phyloP scores from a whole-genome alignment of 73 alveolate genomes.

The Paraurostyla sp. region DNA sequence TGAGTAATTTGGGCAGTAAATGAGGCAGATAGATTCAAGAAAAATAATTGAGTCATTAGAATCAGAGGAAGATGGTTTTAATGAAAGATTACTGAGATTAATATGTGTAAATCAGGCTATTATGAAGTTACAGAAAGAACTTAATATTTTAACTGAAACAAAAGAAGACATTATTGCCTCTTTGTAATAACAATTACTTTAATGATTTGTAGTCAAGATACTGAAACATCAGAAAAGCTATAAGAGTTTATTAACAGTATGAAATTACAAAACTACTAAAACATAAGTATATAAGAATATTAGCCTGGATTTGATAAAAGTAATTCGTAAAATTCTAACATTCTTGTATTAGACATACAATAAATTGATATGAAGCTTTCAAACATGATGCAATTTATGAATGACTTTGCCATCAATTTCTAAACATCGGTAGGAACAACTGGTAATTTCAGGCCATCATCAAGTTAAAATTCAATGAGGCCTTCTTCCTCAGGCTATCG shows the following conservation, averaged over 20 bases:
- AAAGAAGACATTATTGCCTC: not conserved
- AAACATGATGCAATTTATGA: conserved; percentile 51
- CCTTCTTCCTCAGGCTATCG: conserved; percentile 39
- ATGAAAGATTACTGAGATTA: conserved; percentile 21
- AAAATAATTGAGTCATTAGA: conserved; percentile 14
- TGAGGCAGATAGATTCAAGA: conserved; percentile 17
- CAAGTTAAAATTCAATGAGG: not conserved
- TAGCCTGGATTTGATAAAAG: conserved; percentile 1
- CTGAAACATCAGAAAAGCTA: not conserved
- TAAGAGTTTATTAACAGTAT: not conserved
- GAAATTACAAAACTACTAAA: too few relatives aligned
- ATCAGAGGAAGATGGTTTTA: conserved; percentile 16
- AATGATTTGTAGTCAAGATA: not conserved
- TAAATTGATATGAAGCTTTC: conserved; percentile 21
- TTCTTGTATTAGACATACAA: not conserved
- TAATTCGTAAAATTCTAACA: too few relatives aligned
- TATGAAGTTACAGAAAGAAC: conserved; percentile 19
- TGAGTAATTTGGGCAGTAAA: not conserved
- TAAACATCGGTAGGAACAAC: not conserved
- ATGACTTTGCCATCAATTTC: conserved; percentile 49
- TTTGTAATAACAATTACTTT: not conserved
- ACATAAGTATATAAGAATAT: too few relatives aligned
- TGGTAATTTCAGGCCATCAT: not conserved
- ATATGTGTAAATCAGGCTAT: conserved; percentile 41
- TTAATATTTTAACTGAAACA: not conserved